phyloP scores from a whole-genome alignment of 2,329 filamentous ascomycete genomes.

The Paraphoma sp. region DNA sequence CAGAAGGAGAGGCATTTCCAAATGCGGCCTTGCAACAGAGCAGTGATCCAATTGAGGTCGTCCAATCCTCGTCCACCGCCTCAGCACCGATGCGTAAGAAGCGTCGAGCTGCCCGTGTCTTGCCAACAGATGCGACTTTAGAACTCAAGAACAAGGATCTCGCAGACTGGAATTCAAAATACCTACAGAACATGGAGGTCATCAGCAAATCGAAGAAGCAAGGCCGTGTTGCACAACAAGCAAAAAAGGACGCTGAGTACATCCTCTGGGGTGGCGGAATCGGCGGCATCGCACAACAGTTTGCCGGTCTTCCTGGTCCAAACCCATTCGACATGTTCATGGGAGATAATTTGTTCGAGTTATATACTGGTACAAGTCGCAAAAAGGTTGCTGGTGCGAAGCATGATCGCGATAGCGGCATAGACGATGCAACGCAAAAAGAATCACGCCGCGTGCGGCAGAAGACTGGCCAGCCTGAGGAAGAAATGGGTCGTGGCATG shows the following conservation, averaged over 20 bases:
- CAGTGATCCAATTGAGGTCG: slow-evolving; percentile 23
- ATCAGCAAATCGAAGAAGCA: slow-evolving; percentile 54
- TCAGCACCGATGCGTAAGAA: slow-evolving; percentile 51
- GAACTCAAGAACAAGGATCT: slow-evolving; percentile 65
- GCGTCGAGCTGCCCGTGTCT: slow-evolving; percentile 44
- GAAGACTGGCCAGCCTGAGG: slow-evolving; percentile 39
- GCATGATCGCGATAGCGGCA: slow-evolving; percentile 43
- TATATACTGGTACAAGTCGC: slow-evolving; percentile 52
- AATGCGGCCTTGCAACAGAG: slow-evolving; percentile 14
- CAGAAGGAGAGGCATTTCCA: slow-evolving; percentile 37
- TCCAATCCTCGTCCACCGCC: slow-evolving; percentile 46
- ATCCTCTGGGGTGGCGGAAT: slow-evolving; percentile 67
- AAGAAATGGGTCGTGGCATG: slow-evolving; percentile 42
- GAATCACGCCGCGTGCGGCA: slow-evolving; percentile 43
- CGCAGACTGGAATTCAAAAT: slow-evolving; percentile 64
- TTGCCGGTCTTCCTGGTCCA: slow-evolving; percentile 42
- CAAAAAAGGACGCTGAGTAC: slow-evolving; percentile 68
- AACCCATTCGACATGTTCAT: slow-evolving; percentile 64
- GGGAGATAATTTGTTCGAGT: slow-evolving; percentile 60
- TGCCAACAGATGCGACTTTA: slow-evolving; percentile 58
- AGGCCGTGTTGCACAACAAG: slow-evolving; percentile 52
- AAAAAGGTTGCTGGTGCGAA: slow-evolving; percentile 32
- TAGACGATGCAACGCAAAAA: slow-evolving; percentile 41
- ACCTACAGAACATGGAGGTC: slow-evolving; percentile 65
- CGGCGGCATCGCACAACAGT: slow-evolving; percentile 53